These are phyloP conservation scores for Pythium coloratum DNA, from an alignment of 352 stramenopile genomes.

Conservation along the genomic window DNA sequence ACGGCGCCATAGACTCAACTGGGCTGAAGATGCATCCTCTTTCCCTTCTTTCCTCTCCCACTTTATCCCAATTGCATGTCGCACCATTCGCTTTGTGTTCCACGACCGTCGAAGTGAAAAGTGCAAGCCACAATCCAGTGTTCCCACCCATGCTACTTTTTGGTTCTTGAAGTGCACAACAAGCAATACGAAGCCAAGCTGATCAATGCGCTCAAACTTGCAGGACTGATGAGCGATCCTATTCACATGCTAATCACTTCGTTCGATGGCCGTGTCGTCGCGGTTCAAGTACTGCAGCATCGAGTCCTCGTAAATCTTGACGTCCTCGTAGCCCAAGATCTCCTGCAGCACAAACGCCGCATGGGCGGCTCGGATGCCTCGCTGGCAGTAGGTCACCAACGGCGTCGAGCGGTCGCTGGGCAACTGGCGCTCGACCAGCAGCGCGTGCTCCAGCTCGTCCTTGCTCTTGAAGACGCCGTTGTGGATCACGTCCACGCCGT, in stretches of 20 bases:
- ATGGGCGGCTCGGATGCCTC: slow-evolving; percentile 66
- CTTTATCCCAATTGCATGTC: too few relatives aligned
- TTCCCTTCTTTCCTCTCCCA: too few relatives aligned
- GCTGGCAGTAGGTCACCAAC: slow-evolving; percentile 77
- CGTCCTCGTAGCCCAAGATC: slow-evolving; percentile 46
- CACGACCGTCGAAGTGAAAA: too few relatives aligned
- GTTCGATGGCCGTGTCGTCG: slow-evolving; percentile 48
- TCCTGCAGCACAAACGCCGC: slow-evolving; percentile 71
- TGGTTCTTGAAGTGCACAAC: neutral
- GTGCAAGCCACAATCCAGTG: neutral
- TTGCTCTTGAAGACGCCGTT: slow-evolving; percentile 66
- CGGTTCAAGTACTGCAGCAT: slow-evolving; percentile 83
- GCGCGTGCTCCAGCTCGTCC: slow-evolving; percentile 49
- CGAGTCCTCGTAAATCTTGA: slow-evolving; percentile 74
- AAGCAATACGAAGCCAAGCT: neutral
- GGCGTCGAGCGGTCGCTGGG: slow-evolving; percentile 40
- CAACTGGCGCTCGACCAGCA: slow-evolving; percentile 39
- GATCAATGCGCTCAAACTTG: slow-evolving; percentile 26
- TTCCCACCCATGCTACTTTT: neutral
- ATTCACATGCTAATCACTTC: too few relatives aligned
- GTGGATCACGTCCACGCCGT: slow-evolving; percentile 44
- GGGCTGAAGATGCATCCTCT: too few relatives aligned
- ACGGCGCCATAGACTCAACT: too few relatives aligned
- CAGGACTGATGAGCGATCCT: too few relatives aligned
- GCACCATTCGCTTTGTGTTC: too few relatives aligned